Percentiles rank a stretch among this genome's conserved stretches.
phyloP scores from a whole-genome alignment of 1,284 basidiomycete species.

The Trichosporon ovoides region DNA sequence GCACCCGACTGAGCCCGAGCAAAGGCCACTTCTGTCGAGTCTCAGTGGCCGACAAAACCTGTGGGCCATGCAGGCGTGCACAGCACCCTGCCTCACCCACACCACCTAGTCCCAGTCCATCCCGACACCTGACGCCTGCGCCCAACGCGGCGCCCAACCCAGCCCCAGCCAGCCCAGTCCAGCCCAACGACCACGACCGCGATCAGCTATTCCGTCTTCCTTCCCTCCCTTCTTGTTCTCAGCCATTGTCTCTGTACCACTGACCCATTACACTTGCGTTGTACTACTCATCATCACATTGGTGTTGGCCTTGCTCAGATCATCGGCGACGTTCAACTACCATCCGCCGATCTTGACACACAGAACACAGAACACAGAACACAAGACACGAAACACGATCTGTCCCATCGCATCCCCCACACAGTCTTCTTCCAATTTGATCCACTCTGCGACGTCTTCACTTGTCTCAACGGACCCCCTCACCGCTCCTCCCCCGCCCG shows the following conservation, averaged over 20 bases:
- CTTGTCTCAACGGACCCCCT: not conserved
- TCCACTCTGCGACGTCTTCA: not conserved
- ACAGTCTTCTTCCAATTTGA: not conserved
- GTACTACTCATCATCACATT: not conserved
- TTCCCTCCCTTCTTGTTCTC: not conserved
- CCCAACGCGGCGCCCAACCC: too few relatives aligned
- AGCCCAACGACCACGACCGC: not conserved
- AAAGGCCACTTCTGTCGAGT: not conserved
- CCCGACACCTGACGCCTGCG: too few relatives aligned
- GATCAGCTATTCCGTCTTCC: not conserved
- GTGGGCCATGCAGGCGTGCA: too few relatives aligned
- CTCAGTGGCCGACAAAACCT: not conserved
- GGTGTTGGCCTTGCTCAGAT: not conserved
- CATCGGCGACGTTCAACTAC: not conserved
- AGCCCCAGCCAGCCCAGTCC: too few relatives aligned
- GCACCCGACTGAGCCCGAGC: slow-evolving; percentile 6
- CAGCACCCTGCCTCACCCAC: too few relatives aligned
- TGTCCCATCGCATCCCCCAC: not conserved
- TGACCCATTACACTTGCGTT: not conserved
- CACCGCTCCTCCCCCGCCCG: not conserved
- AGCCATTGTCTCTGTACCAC: slow-evolving; percentile 1
- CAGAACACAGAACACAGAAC: not conserved
- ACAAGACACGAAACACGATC: not conserved
- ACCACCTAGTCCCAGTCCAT: too few relatives aligned
- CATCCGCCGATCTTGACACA: too few relatives aligned